Conservation (phyloP, 345 rosid genomes). For the Gossypium bickii region DNA sequence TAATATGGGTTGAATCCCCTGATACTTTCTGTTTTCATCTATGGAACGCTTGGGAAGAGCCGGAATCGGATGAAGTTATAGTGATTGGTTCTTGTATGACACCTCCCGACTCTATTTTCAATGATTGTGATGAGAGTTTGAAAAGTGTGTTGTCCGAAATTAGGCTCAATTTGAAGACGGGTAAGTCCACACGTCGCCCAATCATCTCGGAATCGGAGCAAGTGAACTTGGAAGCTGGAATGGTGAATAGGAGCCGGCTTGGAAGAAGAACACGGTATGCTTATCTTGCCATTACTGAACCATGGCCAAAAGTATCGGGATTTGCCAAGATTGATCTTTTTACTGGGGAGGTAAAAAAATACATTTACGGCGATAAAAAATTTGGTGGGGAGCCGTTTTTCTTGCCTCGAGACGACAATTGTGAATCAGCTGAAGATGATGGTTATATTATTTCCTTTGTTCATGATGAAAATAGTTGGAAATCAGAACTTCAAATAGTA, state of each 20-base stretch:
- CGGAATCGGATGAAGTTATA: constrained; percentile 74
- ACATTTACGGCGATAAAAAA: constrained; percentile 57
- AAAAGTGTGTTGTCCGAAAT: constrained; percentile 74
- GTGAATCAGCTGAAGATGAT: constrained; percentile 59
- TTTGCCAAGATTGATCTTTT: constrained; percentile 82
- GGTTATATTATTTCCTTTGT: constrained; percentile 78
- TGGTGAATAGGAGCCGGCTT: constrained; percentile 78
- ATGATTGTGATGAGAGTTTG: constrained; percentile 77
- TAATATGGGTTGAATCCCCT: constrained; percentile 77
- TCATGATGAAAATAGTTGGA: constrained; percentile 74
- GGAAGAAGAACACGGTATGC: constrained; percentile 81
- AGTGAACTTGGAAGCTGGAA: constrained; percentile 90
- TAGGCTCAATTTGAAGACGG: constrained; percentile 73
- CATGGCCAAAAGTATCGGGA: constrained; percentile 94
- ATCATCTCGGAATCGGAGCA: constrained; percentile 54
- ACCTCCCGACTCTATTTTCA: constrained; percentile 96
- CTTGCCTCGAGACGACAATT: constrained; percentile 40
- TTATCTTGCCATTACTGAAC: constrained; percentile 88
- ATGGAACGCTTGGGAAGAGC: constrained; percentile 97
- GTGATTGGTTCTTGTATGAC: constrained; percentile 98
- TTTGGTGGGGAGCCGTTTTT: constrained; percentile 93
- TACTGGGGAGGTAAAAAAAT: constrained; percentile 59
- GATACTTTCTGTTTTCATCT: constrained; percentile 87
- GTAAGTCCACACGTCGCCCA: constrained; percentile 67
- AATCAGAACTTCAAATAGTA: constrained; percentile 80